Base-by-base conservation (phyloP, 2,329 filamentous ascomycete genomes). In the Plenodomus biglobosus region DNA sequence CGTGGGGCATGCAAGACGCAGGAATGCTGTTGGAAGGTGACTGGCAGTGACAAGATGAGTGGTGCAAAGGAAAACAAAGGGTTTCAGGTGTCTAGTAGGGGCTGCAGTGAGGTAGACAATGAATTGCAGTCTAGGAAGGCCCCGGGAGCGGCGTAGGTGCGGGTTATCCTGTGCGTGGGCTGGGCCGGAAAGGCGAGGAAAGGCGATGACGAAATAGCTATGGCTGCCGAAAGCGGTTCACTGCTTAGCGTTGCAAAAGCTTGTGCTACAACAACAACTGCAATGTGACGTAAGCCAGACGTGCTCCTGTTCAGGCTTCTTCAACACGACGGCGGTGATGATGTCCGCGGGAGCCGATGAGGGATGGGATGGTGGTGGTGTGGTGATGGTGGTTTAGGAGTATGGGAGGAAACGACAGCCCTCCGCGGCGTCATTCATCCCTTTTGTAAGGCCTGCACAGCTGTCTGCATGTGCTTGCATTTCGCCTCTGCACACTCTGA, bases 1-100 rank as follows among this genome's bases (percentile, higher is more conserved):
- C 46, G 58, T 53, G 61, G 61, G 58, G 59, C 58, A 62, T 59
- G 59, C 59, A 37, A 38, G 56, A 53, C 58, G 50, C 57, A 45
- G 48, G 27, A 32, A 32, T 32, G 27, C 6, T 32, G 27, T 32
- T 32, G 8, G 27, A 11, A 32, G 15, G 27, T 3, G 27, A n/a
- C n/a, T n/a, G n/a, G n/a, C n/a, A n/a, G 27, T 32, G 27, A 11
- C 7, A 32, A 32, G 27, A 3, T 6, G 8, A 15, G 6, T 3
- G 27, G 27, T 3, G 15, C 6, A 32, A 11, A 11, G 27, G 27
- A 11, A 11, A 15, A 32, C 27, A 32, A 32, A 32, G 13, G 27
- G 11, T 32, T n/a, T 32, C 27, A 32, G 27, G 27, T 24, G 10
- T 24, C 22, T 24, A 5, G 22, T 24, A 24, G 22, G 22, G 10